Percentiles rank a stretch among this genome's conserved stretches.
These are phyloP conservation scores for Beauveria asiatica DNA, from an alignment of 2,329 filamentous ascomycete species.

Conservation along the genomic window DNA sequence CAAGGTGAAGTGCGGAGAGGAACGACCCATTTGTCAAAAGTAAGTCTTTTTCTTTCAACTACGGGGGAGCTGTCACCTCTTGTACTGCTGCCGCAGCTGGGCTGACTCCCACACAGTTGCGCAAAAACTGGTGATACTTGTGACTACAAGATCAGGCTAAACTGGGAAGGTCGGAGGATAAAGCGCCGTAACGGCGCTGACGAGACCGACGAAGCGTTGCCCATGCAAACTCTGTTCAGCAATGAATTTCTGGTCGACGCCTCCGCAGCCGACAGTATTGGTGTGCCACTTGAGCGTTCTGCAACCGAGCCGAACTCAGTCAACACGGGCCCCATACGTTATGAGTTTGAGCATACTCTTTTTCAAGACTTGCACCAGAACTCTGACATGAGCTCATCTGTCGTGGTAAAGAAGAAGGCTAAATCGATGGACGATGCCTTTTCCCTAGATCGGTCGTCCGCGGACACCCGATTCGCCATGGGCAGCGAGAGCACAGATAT, in stretches of 20 bases:
- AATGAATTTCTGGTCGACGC: neutral
- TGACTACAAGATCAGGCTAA: constrained; percentile 73
- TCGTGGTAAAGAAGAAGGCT: constrained; percentile 6
- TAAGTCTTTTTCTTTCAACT: constrained; percentile 20
- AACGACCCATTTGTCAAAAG: constrained; percentile 64
- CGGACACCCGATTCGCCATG: neutral
- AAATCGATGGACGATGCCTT: constrained; percentile 10
- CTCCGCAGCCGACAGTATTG: neutral
- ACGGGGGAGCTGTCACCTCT: neutral
- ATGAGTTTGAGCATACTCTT: constrained; percentile 10
- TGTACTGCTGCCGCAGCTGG: neutral
- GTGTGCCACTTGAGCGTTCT: constrained; percentile 5
- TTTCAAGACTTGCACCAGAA: constrained; percentile 6
- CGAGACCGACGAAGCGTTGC: neutral
- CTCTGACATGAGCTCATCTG: neutral
- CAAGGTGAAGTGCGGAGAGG: constrained; percentile 69
- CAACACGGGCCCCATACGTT: neutral
- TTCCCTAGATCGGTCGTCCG: neutral
- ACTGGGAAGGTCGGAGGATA: constrained; percentile 61
- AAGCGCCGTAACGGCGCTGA: constrained; percentile 12
- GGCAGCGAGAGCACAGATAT: neutral
- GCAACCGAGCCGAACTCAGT: constrained; percentile 4
- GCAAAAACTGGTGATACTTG: constrained; percentile 62
- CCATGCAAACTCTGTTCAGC: neutral
- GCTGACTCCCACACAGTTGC: constrained; percentile 36